phyloP scores from a whole-genome alignment of 805 yeast genomes.

The Suhomyces emberorum region DNA sequence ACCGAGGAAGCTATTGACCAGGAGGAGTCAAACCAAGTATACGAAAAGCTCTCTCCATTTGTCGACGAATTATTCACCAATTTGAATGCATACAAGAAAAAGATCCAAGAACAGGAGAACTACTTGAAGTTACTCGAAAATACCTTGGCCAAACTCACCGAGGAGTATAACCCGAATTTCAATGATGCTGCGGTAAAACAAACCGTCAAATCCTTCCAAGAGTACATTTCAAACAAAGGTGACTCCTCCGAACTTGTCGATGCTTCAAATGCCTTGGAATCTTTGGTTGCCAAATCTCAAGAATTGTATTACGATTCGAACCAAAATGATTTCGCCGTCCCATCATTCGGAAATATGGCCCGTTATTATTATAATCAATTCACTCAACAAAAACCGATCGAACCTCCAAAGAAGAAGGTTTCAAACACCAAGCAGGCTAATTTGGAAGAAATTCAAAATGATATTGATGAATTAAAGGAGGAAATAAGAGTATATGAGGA shows the following conservation, averaged over 20 bases:
- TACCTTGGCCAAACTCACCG: constrained; percentile 47
- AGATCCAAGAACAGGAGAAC: constrained; percentile 11
- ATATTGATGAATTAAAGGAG: constrained; percentile 14
- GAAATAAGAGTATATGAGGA: constrained; percentile 13
- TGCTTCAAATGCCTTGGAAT: neutral
- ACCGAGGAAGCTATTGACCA: constrained; percentile 5
- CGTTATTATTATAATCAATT: constrained; percentile 18
- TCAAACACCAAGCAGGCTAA: neutral
- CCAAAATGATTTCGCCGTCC: constrained; percentile 6
- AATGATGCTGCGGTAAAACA: constrained; percentile 84
- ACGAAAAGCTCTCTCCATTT: constrained; percentile 16
- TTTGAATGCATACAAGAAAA: constrained; percentile 1
- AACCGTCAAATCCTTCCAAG: constrained; percentile 55
- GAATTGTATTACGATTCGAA: constrained; percentile 1
- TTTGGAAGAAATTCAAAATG: constrained; percentile 16
- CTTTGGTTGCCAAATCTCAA: constrained; percentile 5
- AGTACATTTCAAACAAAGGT: constrained; percentile 42
- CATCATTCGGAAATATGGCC: constrained; percentile 22
- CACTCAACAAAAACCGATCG: neutral
- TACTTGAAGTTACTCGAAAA: constrained; percentile 36
- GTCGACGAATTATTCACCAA: constrained; percentile 9
- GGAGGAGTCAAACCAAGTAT: constrained; percentile 11
- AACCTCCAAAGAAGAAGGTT: neutral
- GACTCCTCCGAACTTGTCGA: constrained; percentile 4
- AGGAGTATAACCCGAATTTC: constrained; percentile 75